Conservation (phyloP, 2,329 filamentous ascomycete species). For the Drechmeria coniospora region DNA sequence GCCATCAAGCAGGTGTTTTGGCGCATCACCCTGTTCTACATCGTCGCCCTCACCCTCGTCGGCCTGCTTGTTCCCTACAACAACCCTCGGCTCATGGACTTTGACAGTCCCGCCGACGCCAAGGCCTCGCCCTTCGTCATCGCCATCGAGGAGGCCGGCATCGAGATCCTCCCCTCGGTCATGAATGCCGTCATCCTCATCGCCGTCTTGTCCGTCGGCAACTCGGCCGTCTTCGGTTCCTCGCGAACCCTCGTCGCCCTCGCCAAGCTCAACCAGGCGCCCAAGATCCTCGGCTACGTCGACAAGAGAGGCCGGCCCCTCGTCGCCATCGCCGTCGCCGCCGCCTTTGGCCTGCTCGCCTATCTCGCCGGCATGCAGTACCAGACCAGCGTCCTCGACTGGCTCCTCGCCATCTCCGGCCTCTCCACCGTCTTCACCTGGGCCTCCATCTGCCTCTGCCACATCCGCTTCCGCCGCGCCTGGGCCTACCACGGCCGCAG, state of each 20-base stretch:
- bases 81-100: conserved; percentile 45
- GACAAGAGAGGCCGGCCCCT: conserved; percentile 71
- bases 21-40: conserved; percentile 83
- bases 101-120: conserved; percentile 43
- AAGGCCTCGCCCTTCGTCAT: conserved; percentile 86
- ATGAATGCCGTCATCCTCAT: conserved; percentile 95
- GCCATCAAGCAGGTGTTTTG: conserved; percentile 92
- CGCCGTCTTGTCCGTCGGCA: conserved; percentile 79
- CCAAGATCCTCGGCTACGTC: conserved; percentile 62
- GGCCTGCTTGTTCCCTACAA: conserved; percentile 68
- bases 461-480: conserved; percentile 80
- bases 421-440: conserved; percentile 66
- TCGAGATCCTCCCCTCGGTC: conserved; percentile 64
- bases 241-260: conserved; percentile 81
- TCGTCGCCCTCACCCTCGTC: conserved; percentile 66
- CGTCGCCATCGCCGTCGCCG: conserved; percentile 53
- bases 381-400: conserved; percentile 53
- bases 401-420: conserved; percentile 64
- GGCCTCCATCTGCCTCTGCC: conserved; percentile 73
- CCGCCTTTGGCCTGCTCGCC: conserved; percentile 54
- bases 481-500: conserved; percentile 56
- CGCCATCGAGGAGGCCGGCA: conserved; percentile 72
- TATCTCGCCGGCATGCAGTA: conserved; percentile 52
- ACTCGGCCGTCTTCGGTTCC: conserved; percentile 81
- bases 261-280: conserved; percentile 75